Percentiles rank a stretch among this genome's conserved stretches.
These are phyloP conservation scores for Trametes meyenii DNA, from an alignment of 768 basidiomycete species.

Conservation along the genomic window DNA sequence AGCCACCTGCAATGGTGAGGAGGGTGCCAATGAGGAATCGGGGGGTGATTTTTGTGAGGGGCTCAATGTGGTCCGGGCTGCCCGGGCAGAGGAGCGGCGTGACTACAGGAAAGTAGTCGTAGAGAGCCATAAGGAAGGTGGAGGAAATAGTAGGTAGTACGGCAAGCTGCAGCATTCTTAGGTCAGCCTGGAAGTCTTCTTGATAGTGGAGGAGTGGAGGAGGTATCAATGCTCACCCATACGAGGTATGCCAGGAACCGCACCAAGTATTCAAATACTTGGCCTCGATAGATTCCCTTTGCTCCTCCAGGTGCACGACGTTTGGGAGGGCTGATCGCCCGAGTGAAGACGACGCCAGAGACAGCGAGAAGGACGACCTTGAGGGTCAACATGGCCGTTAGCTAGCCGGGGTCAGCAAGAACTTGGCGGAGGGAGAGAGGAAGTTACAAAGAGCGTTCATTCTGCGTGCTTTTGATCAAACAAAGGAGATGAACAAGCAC, in stretches of 20 bases:
- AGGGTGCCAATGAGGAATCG: constrained; percentile 16
- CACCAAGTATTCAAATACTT: constrained; percentile 8
- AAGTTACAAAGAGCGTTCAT: not conserved
- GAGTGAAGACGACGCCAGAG: not conserved
- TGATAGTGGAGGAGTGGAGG: no score
- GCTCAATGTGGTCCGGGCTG: not conserved
- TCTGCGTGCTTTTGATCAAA: no score
- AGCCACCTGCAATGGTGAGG: constrained; percentile 29
- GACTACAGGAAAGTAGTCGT: not conserved
- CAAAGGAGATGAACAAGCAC: no score
- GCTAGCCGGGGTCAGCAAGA: not conserved
- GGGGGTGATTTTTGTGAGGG: not conserved
- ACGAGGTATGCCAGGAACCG: constrained; percentile 5
- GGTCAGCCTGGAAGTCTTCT: no score
- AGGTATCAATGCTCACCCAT: not conserved
- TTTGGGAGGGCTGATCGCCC: constrained; percentile 1
- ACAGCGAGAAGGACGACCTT: not conserved
- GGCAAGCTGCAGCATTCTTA: not conserved
- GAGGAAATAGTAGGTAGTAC: constrained; percentile 1
- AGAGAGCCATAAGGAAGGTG: not conserved
- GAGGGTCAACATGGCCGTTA: not conserved
- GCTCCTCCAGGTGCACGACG: not conserved
- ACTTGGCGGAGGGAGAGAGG: not conserved
- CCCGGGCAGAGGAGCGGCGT: constrained; percentile 4
- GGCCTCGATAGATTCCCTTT: constrained; percentile 6